Conservation (phyloP, 176 grass and related monocot genomes). For the Zoysia japonica region DNA sequence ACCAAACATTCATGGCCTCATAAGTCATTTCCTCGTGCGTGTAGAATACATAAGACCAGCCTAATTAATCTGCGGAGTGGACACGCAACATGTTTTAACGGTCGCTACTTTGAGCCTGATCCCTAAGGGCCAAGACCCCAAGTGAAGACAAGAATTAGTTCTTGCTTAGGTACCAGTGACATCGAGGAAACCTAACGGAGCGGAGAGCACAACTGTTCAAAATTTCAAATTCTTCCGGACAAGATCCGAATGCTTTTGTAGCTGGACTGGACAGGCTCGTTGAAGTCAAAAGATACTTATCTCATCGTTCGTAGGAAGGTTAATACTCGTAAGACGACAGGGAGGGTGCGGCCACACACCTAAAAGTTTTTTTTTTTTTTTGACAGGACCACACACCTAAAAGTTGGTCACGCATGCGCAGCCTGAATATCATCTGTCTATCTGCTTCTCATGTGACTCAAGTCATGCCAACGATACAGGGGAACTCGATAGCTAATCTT, state of each 20-base stretch:
- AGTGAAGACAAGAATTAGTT: constrained; percentile 20
- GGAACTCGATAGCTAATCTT: too few species aligned
- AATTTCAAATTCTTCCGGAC: not conserved
- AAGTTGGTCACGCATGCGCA: too few species aligned
- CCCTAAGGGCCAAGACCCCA: not conserved
- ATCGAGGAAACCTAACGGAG: constrained; percentile 20
- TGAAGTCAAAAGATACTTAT: not conserved
- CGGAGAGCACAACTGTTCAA: not conserved
- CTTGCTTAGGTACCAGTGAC: constrained; percentile 33
- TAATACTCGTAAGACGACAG: not conserved
- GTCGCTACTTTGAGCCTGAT: not conserved
- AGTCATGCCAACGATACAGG: too few species aligned
- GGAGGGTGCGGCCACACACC: too few species aligned
- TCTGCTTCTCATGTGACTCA: too few species aligned
- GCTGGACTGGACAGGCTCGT: not conserved
- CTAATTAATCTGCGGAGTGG: constrained; percentile 10
- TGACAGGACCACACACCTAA: too few species aligned
- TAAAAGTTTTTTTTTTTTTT: too few species aligned
- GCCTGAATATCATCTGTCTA: too few species aligned
- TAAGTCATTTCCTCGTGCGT: not conserved
- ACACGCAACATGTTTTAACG: not conserved
- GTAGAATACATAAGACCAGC: not conserved
- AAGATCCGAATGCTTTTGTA: not conserved
- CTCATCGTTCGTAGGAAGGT: too few species aligned
- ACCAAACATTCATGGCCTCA: not conserved